Evolutionary conservation across 306 rosid species (phyloP), one percentile per base, ranked within the genome.

Genomic region (Chamaecrista fasciculata): DNA sequence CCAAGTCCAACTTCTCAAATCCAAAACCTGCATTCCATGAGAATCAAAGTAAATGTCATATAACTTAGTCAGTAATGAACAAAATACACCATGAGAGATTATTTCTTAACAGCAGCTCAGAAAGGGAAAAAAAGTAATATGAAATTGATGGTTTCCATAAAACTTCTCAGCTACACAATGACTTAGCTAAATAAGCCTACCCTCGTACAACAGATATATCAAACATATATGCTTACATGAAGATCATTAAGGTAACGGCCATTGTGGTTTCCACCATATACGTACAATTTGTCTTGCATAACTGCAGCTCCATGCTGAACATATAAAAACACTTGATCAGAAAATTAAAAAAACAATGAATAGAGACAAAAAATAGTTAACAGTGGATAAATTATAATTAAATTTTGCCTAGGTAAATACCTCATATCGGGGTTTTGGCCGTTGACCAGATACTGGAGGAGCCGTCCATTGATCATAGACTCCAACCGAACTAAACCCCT

Each of bases 181-280:
- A 46, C 61, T 58, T 51, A 9, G 61, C 39, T 28, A 65, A 63
- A 66, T n/a, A 65, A 24, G 25, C 29, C 43, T 40, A 39, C 59
- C 15, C 34, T 48, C 34, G 46, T 60, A 40, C 46, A 55, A 49
- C 62, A 51, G 10, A 61, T 46, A 50, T 55, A 47, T 37, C 18
- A 6, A 59, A 26, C 36, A 66, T 78, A 66, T 79, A 61, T 71
- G 68, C 96, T 89, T 81, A 91, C 97, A 58, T 85, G 86, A 63
- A 91, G 82, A 82, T 91, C 97, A 80, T 73, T 91, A 47, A 91
- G 95, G 82, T 91, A 91, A 72, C 96, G 97, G 63, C 97, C 97
- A 70, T 91, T 91, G 83, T 91, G 95, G 80, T 89, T 91, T 83
- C 97, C 97, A 15, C 97, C 97, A 87, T 83, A 79, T 70, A 91